Conservation (phyloP, 345 rosid genomes). For the Leavenworthia alabamica region DNA sequence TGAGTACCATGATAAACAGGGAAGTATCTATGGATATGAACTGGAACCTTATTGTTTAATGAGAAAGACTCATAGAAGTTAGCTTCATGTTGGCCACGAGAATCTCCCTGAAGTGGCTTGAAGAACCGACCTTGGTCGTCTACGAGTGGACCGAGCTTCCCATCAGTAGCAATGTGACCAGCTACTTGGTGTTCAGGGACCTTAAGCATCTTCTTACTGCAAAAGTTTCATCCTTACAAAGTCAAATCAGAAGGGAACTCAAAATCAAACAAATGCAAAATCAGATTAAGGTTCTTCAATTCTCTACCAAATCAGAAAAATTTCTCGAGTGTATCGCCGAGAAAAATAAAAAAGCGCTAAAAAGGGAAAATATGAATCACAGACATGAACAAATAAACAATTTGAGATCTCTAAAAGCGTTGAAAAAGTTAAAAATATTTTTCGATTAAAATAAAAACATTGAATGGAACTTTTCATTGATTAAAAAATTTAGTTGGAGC, state of each 20-base stretch:
- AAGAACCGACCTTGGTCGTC: constrained; percentile 73
- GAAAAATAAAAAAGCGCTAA: background rate
- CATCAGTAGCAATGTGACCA: constrained; percentile 58
- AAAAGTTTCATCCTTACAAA: background rate
- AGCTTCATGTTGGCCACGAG: constrained; percentile 55
- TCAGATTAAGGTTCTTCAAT: background rate
- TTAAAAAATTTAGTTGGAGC: background rate
- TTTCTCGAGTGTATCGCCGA: constrained; percentile 6
- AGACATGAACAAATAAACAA: background rate
- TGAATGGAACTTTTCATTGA: background rate
- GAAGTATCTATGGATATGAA: constrained; percentile 49
- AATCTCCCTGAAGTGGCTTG: constrained; percentile 73
- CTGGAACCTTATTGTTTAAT: constrained; percentile 46
- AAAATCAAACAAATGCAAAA: constrained; percentile 1
- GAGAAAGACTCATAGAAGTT: constrained; percentile 61
- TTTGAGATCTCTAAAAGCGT: constrained; percentile 5
- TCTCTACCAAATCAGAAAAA: background rate
- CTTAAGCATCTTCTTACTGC: constrained; percentile 50
- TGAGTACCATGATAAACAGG: constrained; percentile 61
- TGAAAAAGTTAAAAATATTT: background rate
- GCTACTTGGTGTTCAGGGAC: constrained; percentile 93
- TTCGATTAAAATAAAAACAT: constrained; percentile 3
- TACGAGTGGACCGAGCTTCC: constrained; percentile 61
- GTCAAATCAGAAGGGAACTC: background rate
- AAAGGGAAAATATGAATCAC: background rate